Base-by-base conservation (phyloP, 2,329 filamentous ascomycete genomes). In the Penicillium glabrum region DNA sequence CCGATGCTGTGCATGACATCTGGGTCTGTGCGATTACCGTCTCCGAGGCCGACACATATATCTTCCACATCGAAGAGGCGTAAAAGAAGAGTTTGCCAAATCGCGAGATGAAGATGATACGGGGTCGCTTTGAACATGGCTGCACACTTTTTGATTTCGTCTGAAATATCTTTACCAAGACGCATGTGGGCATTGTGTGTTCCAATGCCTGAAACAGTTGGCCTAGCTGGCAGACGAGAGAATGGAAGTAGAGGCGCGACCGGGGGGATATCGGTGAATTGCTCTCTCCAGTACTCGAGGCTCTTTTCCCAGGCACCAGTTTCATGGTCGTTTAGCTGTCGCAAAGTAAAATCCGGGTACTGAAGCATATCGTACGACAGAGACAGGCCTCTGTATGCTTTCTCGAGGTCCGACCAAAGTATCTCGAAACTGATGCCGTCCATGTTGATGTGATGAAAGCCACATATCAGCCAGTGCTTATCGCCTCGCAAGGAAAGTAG, bases 371-470 rank as follows among this genome's bases (percentile, higher is more conserved):
- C 23, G 55, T 44, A 1, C 29, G 58, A 19, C 45, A 64, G 8
- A 73, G 65, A 3, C 29, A 46, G 16, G 58, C 71, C 68, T 1
- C 67, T 67, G 63, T 83, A 83, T 0, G 66, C 72, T 27, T 69
- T 74, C n/a, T 79, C 70, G 3, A 83, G 54, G 37, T 84, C 80
- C 0, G 58, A 27, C 13, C 81, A 54, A 19, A 84, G 68, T 2
- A 82, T 60, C 10, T 77, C 60, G 3, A 74, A 74, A 45, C 79
- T 79, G 37, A 76, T 58, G 1, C 77, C 80, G 58, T 85, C 82
- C 72, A 84, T 75, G 33, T 73, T 67, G 37, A 84, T 82, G 60
- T 83, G 81, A 56, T 83, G 81, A 46, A 72, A 74, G 1, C 69
- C 68, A 5, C 84, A 46, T 0, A 85, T 39, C 3, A 83, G 56